A percentile compares a stretch with the other conserved stretches of the same genome.
These are phyloP conservation scores for Leptomonas pyrrhocoris DNA, from an alignment of 208 protist species.

Conservation along the genomic window DNA sequence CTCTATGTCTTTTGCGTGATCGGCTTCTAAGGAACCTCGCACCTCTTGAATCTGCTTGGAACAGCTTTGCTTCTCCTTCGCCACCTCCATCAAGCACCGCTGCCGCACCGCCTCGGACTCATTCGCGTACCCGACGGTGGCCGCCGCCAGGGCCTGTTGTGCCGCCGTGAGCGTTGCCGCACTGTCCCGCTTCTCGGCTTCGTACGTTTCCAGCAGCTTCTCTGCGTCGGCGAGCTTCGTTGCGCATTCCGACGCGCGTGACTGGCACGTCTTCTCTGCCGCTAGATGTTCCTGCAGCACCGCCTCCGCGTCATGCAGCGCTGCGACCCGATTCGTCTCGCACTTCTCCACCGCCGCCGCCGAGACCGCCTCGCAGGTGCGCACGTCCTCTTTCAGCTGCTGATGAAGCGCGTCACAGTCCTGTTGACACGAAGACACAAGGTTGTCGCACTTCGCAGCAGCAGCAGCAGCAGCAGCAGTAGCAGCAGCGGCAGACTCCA, in stretches of 20 bases:
- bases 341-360: neutral
- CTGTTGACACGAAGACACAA: slow-evolving; percentile 3
- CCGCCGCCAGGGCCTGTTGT: neutral
- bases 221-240: neutral
- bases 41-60: neutral
- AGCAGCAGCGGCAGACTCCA: neutral
- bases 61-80: neutral
- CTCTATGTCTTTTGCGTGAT: slow-evolving; percentile 9
- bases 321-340: neutral
- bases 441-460: slow-evolving; percentile 8
- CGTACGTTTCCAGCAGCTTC: slow-evolving; percentile 3
- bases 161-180: slow-evolving; percentile 1
- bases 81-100: slow-evolving; percentile 15
- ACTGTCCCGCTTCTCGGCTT: neutral
- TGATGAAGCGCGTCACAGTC: slow-evolving; percentile 4
- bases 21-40: neutral
- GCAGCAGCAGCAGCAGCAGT: slow-evolving; percentile 9
- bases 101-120: slow-evolving; percentile 18
- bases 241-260: neutral
- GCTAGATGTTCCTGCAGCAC: slow-evolving; percentile 2
- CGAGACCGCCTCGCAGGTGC: neutral
- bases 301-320: neutral
- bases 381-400: neutral
- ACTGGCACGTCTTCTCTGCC: neutral
- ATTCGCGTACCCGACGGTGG: slow-evolving; percentile 3